Percentiles rank a stretch among this genome's conserved stretches.
Evolutionary conservation across 768 basidiomycete genomes (phyloP).

Genomic region (Paxillus rubicundulus): DNA sequence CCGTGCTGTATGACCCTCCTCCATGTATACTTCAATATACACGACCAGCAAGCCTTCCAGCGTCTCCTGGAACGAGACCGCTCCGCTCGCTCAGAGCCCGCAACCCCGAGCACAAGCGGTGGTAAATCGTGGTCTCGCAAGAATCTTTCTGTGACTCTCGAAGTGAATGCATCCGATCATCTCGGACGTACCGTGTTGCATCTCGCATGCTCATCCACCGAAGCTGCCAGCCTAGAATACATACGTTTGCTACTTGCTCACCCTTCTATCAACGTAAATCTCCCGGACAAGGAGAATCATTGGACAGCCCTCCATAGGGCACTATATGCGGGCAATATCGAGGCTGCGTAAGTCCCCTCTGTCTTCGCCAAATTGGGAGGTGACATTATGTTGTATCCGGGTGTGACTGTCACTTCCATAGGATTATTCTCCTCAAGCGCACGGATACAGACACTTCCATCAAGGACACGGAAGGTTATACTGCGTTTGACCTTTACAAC

Average conservation of each 20-base stretch:
- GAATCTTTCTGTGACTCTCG: slow-evolving; percentile 35
- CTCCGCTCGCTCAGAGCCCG: slow-evolving; percentile 32
- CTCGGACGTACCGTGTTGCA: slow-evolving; percentile 81
- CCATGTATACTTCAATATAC: slow-evolving; percentile 70
- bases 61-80: slow-evolving; percentile 58
- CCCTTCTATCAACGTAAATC: slow-evolving; percentile 74
- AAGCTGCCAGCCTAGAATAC: slow-evolving; percentile 68
- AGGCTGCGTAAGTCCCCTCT: slow-evolving; percentile 54
- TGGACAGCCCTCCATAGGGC: slow-evolving; percentile 93
- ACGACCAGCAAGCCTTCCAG: slow-evolving; percentile 75
- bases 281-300: slow-evolving; percentile 77
- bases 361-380: not conserved
- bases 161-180: slow-evolving; percentile 72
- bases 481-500: slow-evolving; percentile 91
- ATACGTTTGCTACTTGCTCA: slow-evolving; percentile 73
- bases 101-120: slow-evolving; percentile 42
- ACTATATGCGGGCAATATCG: slow-evolving; percentile 74
- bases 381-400: not conserved
- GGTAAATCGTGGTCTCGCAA: slow-evolving; percentile 59
- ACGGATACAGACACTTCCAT: slow-evolving; percentile 66
- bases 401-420: slow-evolving; percentile 33
- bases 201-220: slow-evolving; percentile 66
- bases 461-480: slow-evolving; percentile 87
- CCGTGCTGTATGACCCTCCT: slow-evolving; percentile 68
- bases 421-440: slow-evolving; percentile 71